phyloP scores from a whole-genome alignment of 1,284 basidiomycete genomes.

The Peniophora sp. region DNA sequence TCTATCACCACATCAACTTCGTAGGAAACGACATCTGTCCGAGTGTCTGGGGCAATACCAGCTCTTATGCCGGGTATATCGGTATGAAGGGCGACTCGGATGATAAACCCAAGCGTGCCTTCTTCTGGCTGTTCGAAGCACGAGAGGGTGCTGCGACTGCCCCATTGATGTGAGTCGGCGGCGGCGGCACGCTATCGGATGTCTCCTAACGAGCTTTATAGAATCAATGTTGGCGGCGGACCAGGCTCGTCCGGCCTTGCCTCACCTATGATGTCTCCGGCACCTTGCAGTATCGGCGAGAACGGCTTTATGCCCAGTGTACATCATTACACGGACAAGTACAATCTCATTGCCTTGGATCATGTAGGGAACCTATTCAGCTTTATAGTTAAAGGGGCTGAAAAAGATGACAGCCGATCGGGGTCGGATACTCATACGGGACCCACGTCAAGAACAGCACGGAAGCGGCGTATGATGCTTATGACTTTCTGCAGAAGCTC shows the following conservation, averaged over 20 bases:
- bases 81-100: conserved; percentile 4
- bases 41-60: too few species aligned
- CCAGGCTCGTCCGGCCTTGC: not conserved
- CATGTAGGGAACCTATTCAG: conserved; percentile 17
- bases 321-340: conserved; percentile 22
- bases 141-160: not conserved
- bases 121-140: not conserved
- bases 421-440: conserved; percentile 25
- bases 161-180: not conserved
- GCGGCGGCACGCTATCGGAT: not conserved
- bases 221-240: not conserved
- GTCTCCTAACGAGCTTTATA: not conserved
- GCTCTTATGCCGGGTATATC: not conserved
- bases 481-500: conserved; percentile 28
- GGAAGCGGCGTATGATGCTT: conserved; percentile 22
- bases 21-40: too few species aligned
- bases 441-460: conserved; percentile 20
- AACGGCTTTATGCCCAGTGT: conserved; percentile 14
- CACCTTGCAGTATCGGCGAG: not conserved
- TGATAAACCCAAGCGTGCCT: not conserved
- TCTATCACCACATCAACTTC: too few species aligned
- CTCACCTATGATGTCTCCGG: not conserved
- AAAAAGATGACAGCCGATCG: conserved; percentile 18
- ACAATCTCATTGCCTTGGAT: conserved; percentile 23
- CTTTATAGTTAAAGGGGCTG: not conserved